phyloP scores from a whole-genome alignment of 768 basidiomycete genomes.

The Boletus reticulatus region DNA sequence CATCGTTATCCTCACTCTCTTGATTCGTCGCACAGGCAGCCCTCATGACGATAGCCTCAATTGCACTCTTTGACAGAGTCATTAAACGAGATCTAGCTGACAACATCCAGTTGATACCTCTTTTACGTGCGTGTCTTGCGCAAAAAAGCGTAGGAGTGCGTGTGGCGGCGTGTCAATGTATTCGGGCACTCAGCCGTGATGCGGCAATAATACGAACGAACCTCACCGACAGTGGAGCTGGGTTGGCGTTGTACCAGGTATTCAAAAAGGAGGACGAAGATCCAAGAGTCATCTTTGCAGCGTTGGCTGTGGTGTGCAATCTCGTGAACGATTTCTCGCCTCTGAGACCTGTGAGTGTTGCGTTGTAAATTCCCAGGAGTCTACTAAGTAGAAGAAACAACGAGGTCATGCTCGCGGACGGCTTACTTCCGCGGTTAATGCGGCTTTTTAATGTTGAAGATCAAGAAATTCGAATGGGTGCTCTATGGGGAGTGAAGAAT shows the following conservation, averaged over 20 bases:
- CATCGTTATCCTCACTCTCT: background rate
- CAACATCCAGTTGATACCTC: conserved; percentile 50
- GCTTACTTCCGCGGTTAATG: conserved; percentile 63
- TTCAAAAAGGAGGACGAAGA: conserved; percentile 61
- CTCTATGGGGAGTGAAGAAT: conserved; percentile 89
- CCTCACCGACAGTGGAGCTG: conserved; percentile 79
- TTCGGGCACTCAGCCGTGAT: conserved; percentile 75
- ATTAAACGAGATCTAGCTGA: conserved; percentile 70
- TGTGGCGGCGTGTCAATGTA: conserved; percentile 84
- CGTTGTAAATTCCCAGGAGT: background rate
- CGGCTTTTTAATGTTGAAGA: conserved; percentile 54
- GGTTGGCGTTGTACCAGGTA: conserved; percentile 64
- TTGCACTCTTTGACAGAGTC: conserved; percentile 71
- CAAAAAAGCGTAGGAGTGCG: conserved; percentile 74
- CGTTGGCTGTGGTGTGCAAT: conserved; percentile 78
- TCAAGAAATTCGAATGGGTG: conserved; percentile 58
- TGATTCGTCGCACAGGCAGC: conserved; percentile 48
- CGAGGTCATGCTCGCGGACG: conserved; percentile 66
- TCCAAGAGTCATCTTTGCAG: conserved; percentile 65
- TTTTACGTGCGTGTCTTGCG: conserved; percentile 51
- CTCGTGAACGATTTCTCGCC: conserved; percentile 87
- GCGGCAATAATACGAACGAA: conserved; percentile 81
- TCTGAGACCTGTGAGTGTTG: conserved; percentile 55
- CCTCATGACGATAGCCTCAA: conserved; percentile 69
- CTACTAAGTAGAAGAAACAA: conserved; percentile 1